A percentile compares a stretch with the other conserved stretches of the same genome.
Evolutionary conservation across 352 stramenopile species (phyloP).

Genomic region (Phytophthora rubi): DNA sequence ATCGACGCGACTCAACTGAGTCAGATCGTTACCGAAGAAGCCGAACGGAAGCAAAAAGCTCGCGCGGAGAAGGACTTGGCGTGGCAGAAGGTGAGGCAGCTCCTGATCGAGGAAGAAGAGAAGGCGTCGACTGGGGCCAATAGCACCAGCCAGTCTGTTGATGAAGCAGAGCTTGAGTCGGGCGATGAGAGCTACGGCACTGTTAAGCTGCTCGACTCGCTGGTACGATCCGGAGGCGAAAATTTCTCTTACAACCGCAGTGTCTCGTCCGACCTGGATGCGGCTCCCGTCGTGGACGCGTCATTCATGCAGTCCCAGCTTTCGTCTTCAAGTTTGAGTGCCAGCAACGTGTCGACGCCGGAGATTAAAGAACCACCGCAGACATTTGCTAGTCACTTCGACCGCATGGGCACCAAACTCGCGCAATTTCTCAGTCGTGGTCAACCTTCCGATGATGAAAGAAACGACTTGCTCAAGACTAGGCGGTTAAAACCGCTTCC

Average conservation of each 20-base stretch:
- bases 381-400: conserved; percentile 24
- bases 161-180: conserved; percentile 3
- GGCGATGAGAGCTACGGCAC: conserved; percentile 41
- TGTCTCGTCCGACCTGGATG: conserved; percentile 31
- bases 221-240: conserved; percentile 36
- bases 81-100: conserved; percentile 48
- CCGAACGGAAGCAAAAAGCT: conserved; percentile 48
- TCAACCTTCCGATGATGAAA: conserved; percentile 17
- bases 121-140: conserved; percentile 7
- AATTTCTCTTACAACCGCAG: conserved; percentile 39
- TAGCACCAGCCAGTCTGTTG: conserved; percentile 45
- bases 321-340: conserved; percentile 11
- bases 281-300: conserved; percentile 22
- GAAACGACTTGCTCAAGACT: background rate
- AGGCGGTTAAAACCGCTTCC: conserved; percentile 1
- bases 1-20: conserved; percentile 43
- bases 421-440: conserved; percentile 25
- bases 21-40: conserved; percentile 49
- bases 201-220: conserved; percentile 44
- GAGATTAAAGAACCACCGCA: conserved; percentile 14
- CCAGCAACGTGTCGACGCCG: background rate
- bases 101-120: conserved; percentile 46
- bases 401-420: conserved; percentile 31
- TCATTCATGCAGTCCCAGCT: conserved; percentile 13
- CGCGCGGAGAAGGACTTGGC: conserved; percentile 50